Conservation (phyloP, 2,329 filamentous ascomycete genomes). For the Fusarium devonianum region DNA sequence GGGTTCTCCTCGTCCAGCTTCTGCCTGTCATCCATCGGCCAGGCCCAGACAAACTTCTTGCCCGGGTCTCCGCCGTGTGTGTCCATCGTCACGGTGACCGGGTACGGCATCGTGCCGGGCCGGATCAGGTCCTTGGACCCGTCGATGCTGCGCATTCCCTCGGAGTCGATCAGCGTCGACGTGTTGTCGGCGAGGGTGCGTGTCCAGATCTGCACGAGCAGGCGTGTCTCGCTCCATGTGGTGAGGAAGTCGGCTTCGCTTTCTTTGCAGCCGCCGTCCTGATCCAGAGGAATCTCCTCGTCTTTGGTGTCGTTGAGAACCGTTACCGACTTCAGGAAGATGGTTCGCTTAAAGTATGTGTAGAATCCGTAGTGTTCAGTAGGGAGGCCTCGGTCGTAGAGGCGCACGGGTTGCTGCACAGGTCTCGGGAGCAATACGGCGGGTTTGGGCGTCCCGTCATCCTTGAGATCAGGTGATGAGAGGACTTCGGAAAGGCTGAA, state of each 20-base stretch:
- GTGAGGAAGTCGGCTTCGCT: constrained; percentile 62
- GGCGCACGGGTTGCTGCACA: constrained; percentile 77
- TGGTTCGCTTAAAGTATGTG: constrained; percentile 85
- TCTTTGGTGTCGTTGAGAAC: constrained; percentile 55
- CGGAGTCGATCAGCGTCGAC: constrained; percentile 48
- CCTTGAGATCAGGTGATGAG: constrained; percentile 67
- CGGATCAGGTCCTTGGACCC: constrained; percentile 45
- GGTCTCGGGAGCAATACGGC: constrained; percentile 76
- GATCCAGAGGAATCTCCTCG: constrained; percentile 56
- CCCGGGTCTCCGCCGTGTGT: constrained; percentile 65
- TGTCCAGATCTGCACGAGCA: constrained; percentile 73
- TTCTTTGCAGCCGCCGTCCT: constrained; percentile 61
- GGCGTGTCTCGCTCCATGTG: constrained; percentile 67
- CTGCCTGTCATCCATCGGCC: constrained; percentile 57
- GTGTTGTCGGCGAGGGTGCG: constrained; percentile 54
- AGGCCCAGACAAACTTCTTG: constrained; percentile 63
- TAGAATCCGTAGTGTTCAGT: constrained; percentile 96
- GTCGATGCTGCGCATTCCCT: constrained; percentile 40
- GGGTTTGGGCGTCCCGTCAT: constrained; percentile 75
- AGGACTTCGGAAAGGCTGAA: constrained; percentile 55
- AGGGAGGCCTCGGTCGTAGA: constrained; percentile 81
- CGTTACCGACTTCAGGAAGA: constrained; percentile 74
- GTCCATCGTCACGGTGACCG: constrained; percentile 66
- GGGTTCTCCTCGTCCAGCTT: constrained; percentile 53
- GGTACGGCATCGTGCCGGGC: constrained; percentile 70